phyloP scores from a whole-genome alignment of 106 monocot genomes.

The Dioscorea zingiberensis region DNA sequence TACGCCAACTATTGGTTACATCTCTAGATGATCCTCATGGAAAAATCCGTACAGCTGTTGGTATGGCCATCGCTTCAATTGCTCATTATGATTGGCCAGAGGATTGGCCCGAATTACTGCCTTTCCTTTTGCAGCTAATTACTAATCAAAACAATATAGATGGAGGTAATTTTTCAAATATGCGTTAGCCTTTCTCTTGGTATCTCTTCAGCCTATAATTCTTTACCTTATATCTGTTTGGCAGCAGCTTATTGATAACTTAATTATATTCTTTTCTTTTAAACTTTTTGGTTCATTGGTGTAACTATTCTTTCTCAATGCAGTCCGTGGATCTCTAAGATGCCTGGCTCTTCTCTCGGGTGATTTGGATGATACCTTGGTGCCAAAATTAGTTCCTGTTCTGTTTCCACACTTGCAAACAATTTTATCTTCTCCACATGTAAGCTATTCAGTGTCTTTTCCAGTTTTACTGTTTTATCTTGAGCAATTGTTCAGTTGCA shows the following conservation, averaged over 20 bases:
- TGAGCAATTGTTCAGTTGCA: too few species aligned
- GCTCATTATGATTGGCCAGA: constrained; percentile 95
- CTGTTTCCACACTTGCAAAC: constrained; percentile 70
- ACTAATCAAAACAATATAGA: constrained; percentile 49
- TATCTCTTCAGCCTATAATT: too few species aligned
- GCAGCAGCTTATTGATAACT: too few species aligned
- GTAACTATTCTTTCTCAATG: background rate
- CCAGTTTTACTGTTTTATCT: too few species aligned
- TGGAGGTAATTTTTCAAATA: constrained; percentile 55
- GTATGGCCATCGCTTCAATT: constrained; percentile 83
- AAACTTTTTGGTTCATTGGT: too few species aligned
- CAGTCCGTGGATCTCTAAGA: constrained; percentile 88
- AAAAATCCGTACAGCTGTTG: constrained; percentile 87
- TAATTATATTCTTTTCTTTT: too few species aligned
- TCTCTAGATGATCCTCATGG: constrained; percentile 75
- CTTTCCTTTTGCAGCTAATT: constrained; percentile 74
- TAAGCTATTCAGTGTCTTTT: constrained; percentile 27
- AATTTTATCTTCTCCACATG: constrained; percentile 72
- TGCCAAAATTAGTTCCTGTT: constrained; percentile 72
- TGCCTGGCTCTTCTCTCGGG: constrained; percentile 74
- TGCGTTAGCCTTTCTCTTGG: background rate
- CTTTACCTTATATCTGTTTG: too few species aligned
- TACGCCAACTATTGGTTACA: constrained; percentile 66
- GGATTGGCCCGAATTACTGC: constrained; percentile 90
- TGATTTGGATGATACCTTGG: constrained; percentile 83